These are phyloP conservation scores for Hordeum marinum DNA, from an alignment of 176 grass and related monocot genomes.

Conservation along the genomic window DNA sequence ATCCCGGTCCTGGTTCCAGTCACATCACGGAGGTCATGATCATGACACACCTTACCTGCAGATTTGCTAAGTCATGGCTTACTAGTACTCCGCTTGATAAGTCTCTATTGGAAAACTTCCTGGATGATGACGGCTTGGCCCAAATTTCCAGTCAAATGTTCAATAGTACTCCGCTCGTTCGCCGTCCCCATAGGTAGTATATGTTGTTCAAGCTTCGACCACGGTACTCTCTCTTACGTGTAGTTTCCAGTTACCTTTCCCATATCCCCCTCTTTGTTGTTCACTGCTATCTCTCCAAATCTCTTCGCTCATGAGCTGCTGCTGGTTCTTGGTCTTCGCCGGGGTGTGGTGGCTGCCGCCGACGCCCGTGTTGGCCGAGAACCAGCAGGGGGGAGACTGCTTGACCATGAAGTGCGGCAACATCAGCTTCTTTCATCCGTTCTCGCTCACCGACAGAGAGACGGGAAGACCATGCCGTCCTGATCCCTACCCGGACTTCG, in stretches of 20 bases:
- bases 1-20: too few relatives aligned
- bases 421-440: not conserved
- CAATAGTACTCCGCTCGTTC: too few relatives aligned
- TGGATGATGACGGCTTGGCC: too few relatives aligned
- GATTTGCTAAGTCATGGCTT: too few relatives aligned
- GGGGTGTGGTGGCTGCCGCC: not conserved
- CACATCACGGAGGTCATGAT: too few relatives aligned
- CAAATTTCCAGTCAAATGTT: too few relatives aligned
- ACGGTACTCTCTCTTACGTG: not conserved
- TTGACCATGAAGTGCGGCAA: not conserved
- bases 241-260: too few relatives aligned
- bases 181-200: not conserved
- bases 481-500: not conserved
- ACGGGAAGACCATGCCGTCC: not conserved
- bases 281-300: not conserved
- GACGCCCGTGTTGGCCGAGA: not conserved
- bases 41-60: too few relatives aligned
- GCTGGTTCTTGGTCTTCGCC: not conserved
- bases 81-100: too few relatives aligned
- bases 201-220: not conserved
- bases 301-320: not conserved
- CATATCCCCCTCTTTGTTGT: too few relatives aligned
- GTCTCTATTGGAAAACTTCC: too few relatives aligned
- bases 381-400: not conserved
- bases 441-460: not conserved